These are phyloP conservation scores for Akanthomyces lecanii DNA, from an alignment of 2,329 filamentous ascomycete species.

Conservation along the genomic window DNA sequence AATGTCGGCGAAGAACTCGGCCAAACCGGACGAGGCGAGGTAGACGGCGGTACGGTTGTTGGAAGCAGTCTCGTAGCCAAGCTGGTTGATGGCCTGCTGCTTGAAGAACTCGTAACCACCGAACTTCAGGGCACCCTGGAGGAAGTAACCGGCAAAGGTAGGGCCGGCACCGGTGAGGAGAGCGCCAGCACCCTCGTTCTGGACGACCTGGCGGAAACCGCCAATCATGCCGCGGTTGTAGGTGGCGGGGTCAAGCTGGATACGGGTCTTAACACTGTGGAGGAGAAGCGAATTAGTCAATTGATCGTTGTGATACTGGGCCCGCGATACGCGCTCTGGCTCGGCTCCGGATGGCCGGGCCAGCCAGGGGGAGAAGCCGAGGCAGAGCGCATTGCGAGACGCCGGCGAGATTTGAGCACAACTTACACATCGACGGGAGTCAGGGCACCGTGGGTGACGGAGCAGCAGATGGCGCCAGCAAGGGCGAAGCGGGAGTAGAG, in stretches of 20 bases:
- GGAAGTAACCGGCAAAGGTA: slow-evolving; percentile 78
- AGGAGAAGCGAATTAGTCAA: slow-evolving; percentile 18
- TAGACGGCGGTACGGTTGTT: slow-evolving; percentile 73
- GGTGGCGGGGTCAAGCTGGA: slow-evolving; percentile 77
- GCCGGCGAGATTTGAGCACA: neutral
- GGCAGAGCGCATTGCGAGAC: neutral
- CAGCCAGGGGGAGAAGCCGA: neutral
- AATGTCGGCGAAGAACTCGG: slow-evolving; percentile 63
- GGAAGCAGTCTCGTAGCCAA: slow-evolving; percentile 67
- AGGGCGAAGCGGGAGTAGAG: slow-evolving; percentile 97
- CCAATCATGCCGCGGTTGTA: slow-evolving; percentile 80
- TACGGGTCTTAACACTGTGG: slow-evolving; percentile 78
- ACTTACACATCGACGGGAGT: slow-evolving; percentile 99
- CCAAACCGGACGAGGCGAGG: slow-evolving; percentile 58
- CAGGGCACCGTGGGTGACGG: slow-evolving; percentile 92
- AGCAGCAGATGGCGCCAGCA: slow-evolving; percentile 96
- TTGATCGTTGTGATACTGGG: neutral
- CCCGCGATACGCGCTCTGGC: neutral
- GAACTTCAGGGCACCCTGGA: slow-evolving; percentile 84
- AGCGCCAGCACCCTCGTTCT: slow-evolving; percentile 72
- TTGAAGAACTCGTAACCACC: slow-evolving; percentile 91
- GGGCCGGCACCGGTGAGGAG: slow-evolving; percentile 76
- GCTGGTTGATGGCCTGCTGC: slow-evolving; percentile 70
- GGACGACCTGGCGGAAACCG: slow-evolving; percentile 74
- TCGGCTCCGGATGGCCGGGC: neutral